phyloP scores from a whole-genome alignment of 768 basidiomycete genomes.

The Gloeophyllum trabeum region DNA sequence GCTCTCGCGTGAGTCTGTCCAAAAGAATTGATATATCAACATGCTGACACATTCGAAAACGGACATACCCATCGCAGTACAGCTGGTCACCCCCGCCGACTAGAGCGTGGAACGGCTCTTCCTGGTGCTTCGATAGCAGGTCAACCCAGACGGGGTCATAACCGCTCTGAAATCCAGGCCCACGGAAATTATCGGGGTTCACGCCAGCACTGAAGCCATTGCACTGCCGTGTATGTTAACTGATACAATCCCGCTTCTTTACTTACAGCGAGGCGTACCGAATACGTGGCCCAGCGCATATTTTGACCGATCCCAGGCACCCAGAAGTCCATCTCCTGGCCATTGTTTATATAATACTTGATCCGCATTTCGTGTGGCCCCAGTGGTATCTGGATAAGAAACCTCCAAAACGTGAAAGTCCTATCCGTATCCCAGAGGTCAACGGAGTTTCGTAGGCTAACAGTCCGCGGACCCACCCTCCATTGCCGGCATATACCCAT shows the following conservation, averaged over 20 bases:
- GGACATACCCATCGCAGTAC: slow-evolving; percentile 65
- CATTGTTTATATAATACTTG: slow-evolving; percentile 72
- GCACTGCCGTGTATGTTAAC: slow-evolving; percentile 33
- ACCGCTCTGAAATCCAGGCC: slow-evolving; percentile 69
- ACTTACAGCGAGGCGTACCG: slow-evolving; percentile 33
- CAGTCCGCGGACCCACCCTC: slow-evolving; percentile 25
- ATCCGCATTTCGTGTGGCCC: slow-evolving; percentile 62
- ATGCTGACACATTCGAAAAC: background rate
- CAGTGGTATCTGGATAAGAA: slow-evolving; percentile 75
- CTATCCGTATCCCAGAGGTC: slow-evolving; percentile 24
- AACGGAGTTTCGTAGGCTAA: background rate
- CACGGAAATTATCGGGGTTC: slow-evolving; percentile 78
- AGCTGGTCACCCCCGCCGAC: slow-evolving; percentile 93
- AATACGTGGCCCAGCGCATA: slow-evolving; percentile 86
- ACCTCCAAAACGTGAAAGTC: slow-evolving; percentile 91
- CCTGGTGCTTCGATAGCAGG: slow-evolving; percentile 71
- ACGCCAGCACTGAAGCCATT: slow-evolving; percentile 87
- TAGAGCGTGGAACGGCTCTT: slow-evolving; percentile 78
- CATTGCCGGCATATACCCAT: slow-evolving; percentile 51
- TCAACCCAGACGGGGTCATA: slow-evolving; percentile 94
- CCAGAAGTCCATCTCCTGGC: slow-evolving; percentile 67
- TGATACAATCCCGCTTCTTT: background rate
- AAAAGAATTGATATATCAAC: background rate
- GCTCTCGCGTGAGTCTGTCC: slow-evolving; percentile 67
- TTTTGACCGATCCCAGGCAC: slow-evolving; percentile 76